Percentiles rank a stretch among this genome's conserved stretches.
Conservation (phyloP, 345 rosid species). For the Gossypium mustelinum region DNA sequence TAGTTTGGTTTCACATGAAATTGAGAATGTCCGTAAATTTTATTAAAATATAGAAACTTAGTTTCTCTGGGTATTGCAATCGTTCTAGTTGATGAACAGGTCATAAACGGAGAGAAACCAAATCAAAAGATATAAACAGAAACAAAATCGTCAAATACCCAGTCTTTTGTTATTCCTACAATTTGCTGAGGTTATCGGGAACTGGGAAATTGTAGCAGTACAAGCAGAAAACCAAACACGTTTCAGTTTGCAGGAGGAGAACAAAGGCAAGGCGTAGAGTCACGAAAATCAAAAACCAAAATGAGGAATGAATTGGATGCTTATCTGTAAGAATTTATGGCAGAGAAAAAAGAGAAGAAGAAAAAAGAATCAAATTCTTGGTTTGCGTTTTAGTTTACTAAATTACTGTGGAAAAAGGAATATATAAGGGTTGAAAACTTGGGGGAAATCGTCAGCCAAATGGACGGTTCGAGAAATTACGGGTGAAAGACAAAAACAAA, state of each 20-base stretch:
- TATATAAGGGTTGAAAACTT: background rate
- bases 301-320: background rate
- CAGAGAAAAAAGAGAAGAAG: background rate
- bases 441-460: background rate
- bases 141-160: background rate
- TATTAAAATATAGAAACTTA: constrained; percentile 8
- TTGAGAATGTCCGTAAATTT: background rate
- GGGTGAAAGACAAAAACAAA: background rate
- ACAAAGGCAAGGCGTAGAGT: too few species aligned
- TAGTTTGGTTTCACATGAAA: constrained; percentile 6
- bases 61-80: constrained; percentile 19
- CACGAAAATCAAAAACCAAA: too few species aligned
- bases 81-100: constrained; percentile 26
- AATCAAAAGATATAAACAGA: background rate
- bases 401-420: background rate
- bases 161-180: background rate
- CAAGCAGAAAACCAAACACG: background rate
- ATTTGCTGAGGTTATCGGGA: too few species aligned
- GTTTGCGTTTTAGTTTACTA: background rate
- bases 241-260: too few species aligned
- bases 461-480: background rate
- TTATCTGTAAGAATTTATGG: background rate
- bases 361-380: background rate
- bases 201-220: too few species aligned
- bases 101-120: background rate